These are phyloP conservation scores for Setaria viridis DNA, from an alignment of 202 grass and related monocot genomes.

Conservation along the genomic window DNA sequence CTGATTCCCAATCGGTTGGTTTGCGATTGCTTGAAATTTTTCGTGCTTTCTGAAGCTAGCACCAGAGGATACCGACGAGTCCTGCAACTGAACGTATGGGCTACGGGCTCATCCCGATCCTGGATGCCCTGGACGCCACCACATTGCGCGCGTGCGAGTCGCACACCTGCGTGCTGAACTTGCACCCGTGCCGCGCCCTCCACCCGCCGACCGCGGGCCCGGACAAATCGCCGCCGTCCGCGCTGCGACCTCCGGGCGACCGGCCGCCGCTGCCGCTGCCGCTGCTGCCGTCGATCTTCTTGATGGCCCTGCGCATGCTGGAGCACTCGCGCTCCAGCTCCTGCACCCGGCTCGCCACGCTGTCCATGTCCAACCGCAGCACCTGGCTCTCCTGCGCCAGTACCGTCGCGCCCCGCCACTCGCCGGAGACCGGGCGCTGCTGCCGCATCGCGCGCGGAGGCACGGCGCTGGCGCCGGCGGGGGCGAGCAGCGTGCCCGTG, in stretches of 20 bases:
- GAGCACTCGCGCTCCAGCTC: constrained; percentile 84
- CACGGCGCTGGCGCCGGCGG: constrained; percentile 2
- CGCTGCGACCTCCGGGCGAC: constrained; percentile 21
- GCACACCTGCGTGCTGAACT: constrained; percentile 92
- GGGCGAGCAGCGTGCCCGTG: constrained; percentile 55
- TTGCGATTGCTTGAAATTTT: background rate
- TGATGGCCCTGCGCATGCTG: constrained; percentile 78
- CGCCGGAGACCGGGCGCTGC: background rate
- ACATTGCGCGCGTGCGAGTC: constrained; percentile 84
- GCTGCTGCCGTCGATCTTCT: constrained; percentile 57
- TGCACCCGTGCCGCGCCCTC: constrained; percentile 71
- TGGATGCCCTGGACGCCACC: constrained; percentile 63
- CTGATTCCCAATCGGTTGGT: background rate
- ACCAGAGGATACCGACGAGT: background rate
- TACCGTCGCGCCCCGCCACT: constrained; percentile 51
- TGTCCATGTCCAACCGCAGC: constrained; percentile 88
- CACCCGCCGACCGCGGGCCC: constrained; percentile 26
- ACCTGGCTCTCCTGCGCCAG: constrained; percentile 72
- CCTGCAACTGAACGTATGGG: no score
- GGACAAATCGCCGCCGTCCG: background rate
- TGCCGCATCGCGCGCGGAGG: background rate
- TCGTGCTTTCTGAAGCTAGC: background rate
- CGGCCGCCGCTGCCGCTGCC: background rate
- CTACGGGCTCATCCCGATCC: constrained; percentile 72
- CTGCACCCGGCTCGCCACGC: constrained; percentile 76